These are phyloP conservation scores for Linderina pennispora DNA, from an alignment of 192 early-diverging fungal species.

Conservation along the genomic window DNA sequence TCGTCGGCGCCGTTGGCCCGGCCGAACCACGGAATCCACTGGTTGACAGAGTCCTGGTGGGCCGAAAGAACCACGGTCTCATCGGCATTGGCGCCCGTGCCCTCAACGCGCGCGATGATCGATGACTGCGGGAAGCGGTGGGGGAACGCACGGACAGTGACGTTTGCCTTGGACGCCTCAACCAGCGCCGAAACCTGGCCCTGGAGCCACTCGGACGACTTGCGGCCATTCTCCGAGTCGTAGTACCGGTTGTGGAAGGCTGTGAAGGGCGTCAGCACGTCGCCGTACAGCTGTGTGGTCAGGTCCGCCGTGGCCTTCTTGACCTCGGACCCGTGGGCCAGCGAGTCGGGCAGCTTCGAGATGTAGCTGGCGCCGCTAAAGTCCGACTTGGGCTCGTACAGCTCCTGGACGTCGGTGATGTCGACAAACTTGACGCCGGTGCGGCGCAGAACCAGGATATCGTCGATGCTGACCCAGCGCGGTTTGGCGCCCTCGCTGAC, in stretches of 20 bases:
- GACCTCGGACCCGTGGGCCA: slow-evolving; percentile 57
- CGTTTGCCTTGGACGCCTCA: slow-evolving; percentile 27
- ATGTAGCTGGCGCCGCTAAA: background rate
- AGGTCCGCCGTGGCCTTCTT: slow-evolving; percentile 53
- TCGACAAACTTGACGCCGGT: slow-evolving; percentile 75
- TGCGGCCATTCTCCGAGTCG: slow-evolving; percentile 58
- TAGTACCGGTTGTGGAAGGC: slow-evolving; percentile 89
- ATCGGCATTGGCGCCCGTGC: slow-evolving; percentile 41
- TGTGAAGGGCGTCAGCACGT: slow-evolving; percentile 69
- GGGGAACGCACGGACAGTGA: slow-evolving; percentile 67
- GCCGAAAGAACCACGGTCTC: slow-evolving; percentile 78
- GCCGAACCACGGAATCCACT: slow-evolving; percentile 72
- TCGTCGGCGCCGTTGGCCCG: slow-evolving; percentile 77
- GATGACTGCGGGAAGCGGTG: slow-evolving; percentile 83
- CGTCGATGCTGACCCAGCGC: slow-evolving; percentile 51
- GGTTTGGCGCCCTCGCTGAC: slow-evolving; percentile 47
- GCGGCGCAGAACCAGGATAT: slow-evolving; percentile 65
- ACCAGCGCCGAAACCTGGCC: slow-evolving; percentile 50
- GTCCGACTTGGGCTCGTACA: slow-evolving; percentile 13
- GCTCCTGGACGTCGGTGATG: slow-evolving; percentile 67
- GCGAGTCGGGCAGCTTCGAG: slow-evolving; percentile 45
- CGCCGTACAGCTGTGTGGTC: slow-evolving; percentile 59
- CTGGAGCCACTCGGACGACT: slow-evolving; percentile 68
- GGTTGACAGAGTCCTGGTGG: slow-evolving; percentile 88
- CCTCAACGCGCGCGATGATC: slow-evolving; percentile 77